Conservation (phyloP, 352 stramenopile species). For the Blastocystis sp. region DNA sequence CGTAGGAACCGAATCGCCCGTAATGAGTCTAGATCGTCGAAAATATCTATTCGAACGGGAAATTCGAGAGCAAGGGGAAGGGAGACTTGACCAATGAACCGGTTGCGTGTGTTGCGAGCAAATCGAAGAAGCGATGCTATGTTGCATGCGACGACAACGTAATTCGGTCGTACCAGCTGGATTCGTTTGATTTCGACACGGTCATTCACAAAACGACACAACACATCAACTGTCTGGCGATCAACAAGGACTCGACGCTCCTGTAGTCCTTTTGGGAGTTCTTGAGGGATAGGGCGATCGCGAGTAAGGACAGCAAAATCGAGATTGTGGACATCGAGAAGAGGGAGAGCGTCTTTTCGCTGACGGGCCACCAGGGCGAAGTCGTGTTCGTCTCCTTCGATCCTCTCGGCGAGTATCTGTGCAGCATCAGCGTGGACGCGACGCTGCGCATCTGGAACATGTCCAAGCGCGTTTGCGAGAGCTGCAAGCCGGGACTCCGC, state of each 20-base stretch:
- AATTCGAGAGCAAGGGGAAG: neutral
- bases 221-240: conserved; percentile 13
- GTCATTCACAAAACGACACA: conserved; percentile 35
- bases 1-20: neutral
- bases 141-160: conserved; percentile 29
- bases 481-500: conserved; percentile 1
- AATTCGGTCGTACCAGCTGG: conserved; percentile 36
- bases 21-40: conserved; percentile 14
- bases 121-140: conserved; percentile 25
- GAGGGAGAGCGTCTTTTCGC: neutral
- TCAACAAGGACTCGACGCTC: neutral
- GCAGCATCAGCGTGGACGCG: neutral
- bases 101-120: neutral
- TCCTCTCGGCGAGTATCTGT: conserved; percentile 8
- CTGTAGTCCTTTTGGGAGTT: neutral
- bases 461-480: neutral
- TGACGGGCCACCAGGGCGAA: conserved; percentile 9
- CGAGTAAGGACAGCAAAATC: neutral
- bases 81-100: conserved; percentile 8
- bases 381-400: conserved; percentile 33
- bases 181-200: conserved; percentile 40
- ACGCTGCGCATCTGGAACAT: conserved; percentile 41
- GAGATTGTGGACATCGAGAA: neutral
- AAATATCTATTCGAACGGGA: neutral
- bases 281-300: neutral